Conservation (phyloP, 768 basidiomycete species). For the Tricholoma sp. region DNA sequence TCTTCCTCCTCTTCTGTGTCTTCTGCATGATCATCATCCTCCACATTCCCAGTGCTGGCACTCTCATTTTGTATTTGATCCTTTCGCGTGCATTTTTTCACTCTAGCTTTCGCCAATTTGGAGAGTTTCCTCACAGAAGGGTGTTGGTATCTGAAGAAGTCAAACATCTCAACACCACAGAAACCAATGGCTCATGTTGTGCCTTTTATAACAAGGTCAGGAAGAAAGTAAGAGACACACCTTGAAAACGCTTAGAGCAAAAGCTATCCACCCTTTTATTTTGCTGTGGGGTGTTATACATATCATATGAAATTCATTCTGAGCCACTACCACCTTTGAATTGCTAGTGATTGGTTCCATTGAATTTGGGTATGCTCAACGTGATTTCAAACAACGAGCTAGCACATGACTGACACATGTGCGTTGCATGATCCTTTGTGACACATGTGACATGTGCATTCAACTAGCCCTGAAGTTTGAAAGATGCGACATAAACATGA, state of each 20-base stretch:
- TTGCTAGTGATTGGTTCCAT: not conserved
- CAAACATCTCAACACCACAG: not conserved
- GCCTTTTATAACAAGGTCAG: slow-evolving; percentile 30
- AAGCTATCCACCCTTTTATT: slow-evolving; percentile 46
- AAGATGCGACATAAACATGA: not conserved
- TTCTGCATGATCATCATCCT: not conserved
- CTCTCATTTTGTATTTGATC: slow-evolving; percentile 3
- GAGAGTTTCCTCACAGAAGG: slow-evolving; percentile 49
- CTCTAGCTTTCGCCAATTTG: slow-evolving; percentile 52
- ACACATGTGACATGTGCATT: too few relatives aligned
- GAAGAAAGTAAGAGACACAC: slow-evolving; percentile 31
- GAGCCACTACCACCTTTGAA: not conserved
- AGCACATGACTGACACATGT: too few relatives aligned
- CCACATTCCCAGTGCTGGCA: not conserved
- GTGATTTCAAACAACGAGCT: too few relatives aligned
- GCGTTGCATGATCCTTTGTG: too few relatives aligned
- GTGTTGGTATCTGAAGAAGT: slow-evolving; percentile 34
- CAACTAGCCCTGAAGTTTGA: too few relatives aligned
- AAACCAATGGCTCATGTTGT: slow-evolving; percentile 43
- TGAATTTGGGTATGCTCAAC: not conserved
- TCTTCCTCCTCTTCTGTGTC: not conserved
- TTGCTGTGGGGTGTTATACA: slow-evolving; percentile 56
- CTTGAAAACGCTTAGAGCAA: slow-evolving; percentile 49
- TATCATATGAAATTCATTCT: slow-evolving; percentile 25
- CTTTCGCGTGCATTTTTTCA: slow-evolving; percentile 29